These are phyloP conservation scores for Teunomyces gatunensis DNA, from an alignment of 805 yeast genomes.

Conservation along the genomic window DNA sequence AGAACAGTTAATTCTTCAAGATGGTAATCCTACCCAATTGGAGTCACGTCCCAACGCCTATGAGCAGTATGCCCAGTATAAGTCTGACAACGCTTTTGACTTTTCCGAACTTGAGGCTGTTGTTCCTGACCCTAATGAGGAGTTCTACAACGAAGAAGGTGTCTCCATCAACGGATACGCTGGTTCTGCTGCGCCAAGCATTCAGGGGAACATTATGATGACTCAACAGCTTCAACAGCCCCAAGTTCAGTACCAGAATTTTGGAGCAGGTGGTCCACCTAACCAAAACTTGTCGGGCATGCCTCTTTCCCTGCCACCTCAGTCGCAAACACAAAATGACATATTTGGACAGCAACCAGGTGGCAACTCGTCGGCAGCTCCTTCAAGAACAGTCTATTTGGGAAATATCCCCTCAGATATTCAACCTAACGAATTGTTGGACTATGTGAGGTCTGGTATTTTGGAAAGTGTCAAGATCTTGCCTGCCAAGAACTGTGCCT, in stretches of 20 bases:
- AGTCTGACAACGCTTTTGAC: slow-evolving; percentile 12
- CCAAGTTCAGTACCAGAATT: slow-evolving; percentile 2
- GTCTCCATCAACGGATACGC: slow-evolving; percentile 15
- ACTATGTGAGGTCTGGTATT: slow-evolving; percentile 88
- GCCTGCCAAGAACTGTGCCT: slow-evolving; percentile 87
- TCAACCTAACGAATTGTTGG: slow-evolving; percentile 76
- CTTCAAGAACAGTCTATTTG: slow-evolving; percentile 83
- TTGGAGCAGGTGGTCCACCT: background rate
- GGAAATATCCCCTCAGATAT: slow-evolving; percentile 86
- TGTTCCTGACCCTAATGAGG: slow-evolving; percentile 13
- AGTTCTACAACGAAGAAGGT: slow-evolving; percentile 17
- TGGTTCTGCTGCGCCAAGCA: slow-evolving; percentile 1
- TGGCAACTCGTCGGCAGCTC: slow-evolving; percentile 37
- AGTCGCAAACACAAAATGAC: slow-evolving; percentile 6
- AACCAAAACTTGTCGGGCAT: slow-evolving; percentile 2
- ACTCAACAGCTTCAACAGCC: slow-evolving; percentile 8
- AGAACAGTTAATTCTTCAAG: slow-evolving; percentile 5
- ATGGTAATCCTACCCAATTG: slow-evolving; percentile 9
- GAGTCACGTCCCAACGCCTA: slow-evolving; percentile 16
- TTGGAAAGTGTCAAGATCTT: slow-evolving; percentile 75
- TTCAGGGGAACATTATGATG: background rate
- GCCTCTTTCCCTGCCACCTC: slow-evolving; percentile 6
- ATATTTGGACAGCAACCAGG: slow-evolving; percentile 7
- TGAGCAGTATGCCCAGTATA: slow-evolving; percentile 21
- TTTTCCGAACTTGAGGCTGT: slow-evolving; percentile 12